These are phyloP conservation scores for Talaromyces atroroseus DNA, from an alignment of 2,329 filamentous ascomycete genomes.

Conservation along the genomic window DNA sequence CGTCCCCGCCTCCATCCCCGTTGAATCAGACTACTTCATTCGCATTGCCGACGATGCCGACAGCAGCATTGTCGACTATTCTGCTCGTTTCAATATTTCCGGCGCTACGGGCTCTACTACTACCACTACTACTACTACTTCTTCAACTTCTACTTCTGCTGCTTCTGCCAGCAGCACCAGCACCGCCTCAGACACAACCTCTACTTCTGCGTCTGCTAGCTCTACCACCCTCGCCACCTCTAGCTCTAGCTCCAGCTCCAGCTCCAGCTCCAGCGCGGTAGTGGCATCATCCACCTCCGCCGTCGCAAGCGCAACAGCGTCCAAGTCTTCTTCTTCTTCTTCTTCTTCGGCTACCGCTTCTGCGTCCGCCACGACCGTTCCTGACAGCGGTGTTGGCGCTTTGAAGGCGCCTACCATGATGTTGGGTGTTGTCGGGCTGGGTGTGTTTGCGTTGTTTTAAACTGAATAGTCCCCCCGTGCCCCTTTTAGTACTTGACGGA, in stretches of 20 bases:
- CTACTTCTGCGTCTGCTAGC: conserved; percentile 11
- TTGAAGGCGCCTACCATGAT: conserved; percentile 33
- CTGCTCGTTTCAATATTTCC: conserved; percentile 46
- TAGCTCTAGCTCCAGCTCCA: neutral
- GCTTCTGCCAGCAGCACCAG: conserved; percentile 20
- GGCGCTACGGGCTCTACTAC: conserved; percentile 38
- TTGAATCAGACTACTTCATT: conserved; percentile 47
- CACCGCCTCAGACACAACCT: conserved; percentile 19
- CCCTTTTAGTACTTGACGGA: too few relatives aligned
- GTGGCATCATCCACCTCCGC: neutral
- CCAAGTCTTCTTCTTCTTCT: conserved; percentile 12
- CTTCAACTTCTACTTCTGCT: conserved; percentile 24
- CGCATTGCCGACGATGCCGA: conserved; percentile 48
- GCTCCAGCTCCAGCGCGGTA: neutral
- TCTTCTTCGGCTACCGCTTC: conserved; percentile 12
- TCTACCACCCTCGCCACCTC: neutral
- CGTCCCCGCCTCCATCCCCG: conserved; percentile 36
- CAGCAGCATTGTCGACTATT: conserved; percentile 46
- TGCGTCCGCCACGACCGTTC: conserved; percentile 15
- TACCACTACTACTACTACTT: conserved; percentile 20
- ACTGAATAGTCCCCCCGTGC: too few relatives aligned
- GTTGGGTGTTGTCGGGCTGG: conserved; percentile 25
- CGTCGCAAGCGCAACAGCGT: conserved; percentile 13
- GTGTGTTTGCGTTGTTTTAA: conserved; percentile 31
- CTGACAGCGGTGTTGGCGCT: conserved; percentile 24